Base-by-base conservation (phyloP, 108 stramenopile species). In the Bacterosira constricta region DNA sequence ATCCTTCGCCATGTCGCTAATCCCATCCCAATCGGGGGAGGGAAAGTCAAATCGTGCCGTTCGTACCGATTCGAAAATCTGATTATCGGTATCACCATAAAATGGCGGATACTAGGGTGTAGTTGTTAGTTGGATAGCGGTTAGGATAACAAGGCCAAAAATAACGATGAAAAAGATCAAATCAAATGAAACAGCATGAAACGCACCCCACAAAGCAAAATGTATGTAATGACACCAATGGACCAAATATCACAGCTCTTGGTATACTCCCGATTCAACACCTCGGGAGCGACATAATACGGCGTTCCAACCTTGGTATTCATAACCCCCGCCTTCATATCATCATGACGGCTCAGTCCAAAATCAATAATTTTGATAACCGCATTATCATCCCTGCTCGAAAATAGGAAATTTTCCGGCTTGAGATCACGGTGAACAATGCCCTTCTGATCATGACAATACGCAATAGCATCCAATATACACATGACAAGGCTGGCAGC, bases 361-460 rank as follows among this genome's bases (percentile, higher is more conserved):
- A 99, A 99, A 70, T 99, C 99, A 72, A 99, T 98, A 70, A 99
- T 96, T 73, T 97, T 98, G 41, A 99, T 86, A 32, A 83, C 85
- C 3, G 95, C 69, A 10, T 87, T 85, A 54, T 97, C 95, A 0
- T 75, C 85, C 36, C 85, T 77, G 20, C 84, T 90, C 29, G 90
- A 69, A 62, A 99, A 94, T 8, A 99, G 71, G 74, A 98, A 98
- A 66, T 98, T 98, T 47, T 71, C 77, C 27, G 70, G 70, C 44
- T 99, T 99, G 47, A 99, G 80, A 81, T 99, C 99, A 1, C 99
- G 86, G 76, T 99, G 99, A n/a, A 92, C 91, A 78, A 93, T 93
- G 13, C 77, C 81, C 76, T 92, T 95, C 25, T 81, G 83, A 46
- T 93, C 95, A 72, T 99, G 99, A 82, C 97, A 98, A 63, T 98